Base-by-base conservation (phyloP, 1,284 basidiomycete genomes). In the Cryptococcus hybrid region DNA sequence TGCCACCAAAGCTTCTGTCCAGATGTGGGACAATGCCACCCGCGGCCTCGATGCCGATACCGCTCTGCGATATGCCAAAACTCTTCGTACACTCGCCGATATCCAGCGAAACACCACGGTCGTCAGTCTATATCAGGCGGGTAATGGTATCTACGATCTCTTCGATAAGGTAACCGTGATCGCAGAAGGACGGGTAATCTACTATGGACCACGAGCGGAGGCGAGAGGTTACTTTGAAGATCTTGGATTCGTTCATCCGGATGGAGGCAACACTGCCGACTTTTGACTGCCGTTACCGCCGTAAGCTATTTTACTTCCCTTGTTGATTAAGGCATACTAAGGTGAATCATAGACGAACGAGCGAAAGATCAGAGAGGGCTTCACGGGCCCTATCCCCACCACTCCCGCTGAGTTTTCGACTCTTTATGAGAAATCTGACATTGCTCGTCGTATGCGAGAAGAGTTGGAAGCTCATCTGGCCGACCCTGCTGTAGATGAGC, bases 41-140 rank as follows among this genome's bases (percentile, higher is more conserved):
- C 61, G 72, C 13, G 72, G 92, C 57, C 82, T 95, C 47, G 91
- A 95, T 66, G 88, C 91, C 2, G 86, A 86, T 24, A 93, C 90
- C 34, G 90, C 91, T 0, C 81, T 93, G 42, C 88, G 90, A 70
- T 92, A 87, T 62, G 84, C 81, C 60, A 86, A 85, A 73, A 83
- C 84, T 58, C 77, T 93, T 62, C 83, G 90, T 18, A 80, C 88
- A 13, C 85, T 89, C 81, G 88, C 89, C 6, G 89, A 93, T 69
- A 76, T 92, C 18, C 79, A 87, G 7, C 84, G 84, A 6, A 85
- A 86, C 68, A 87, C 89, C 12, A 88, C 86, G n/a, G 86, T 93
- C 68, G 86, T 90, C 24, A 85, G 87, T 7, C 77, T 92, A 80
- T 92, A 93, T 71, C 91, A 94, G 77, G 89, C 88, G 15, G 87